Evolutionary conservation across 2,329 filamentous ascomycete species (phyloP).

Genomic region (Trichoderma sp.): DNA sequence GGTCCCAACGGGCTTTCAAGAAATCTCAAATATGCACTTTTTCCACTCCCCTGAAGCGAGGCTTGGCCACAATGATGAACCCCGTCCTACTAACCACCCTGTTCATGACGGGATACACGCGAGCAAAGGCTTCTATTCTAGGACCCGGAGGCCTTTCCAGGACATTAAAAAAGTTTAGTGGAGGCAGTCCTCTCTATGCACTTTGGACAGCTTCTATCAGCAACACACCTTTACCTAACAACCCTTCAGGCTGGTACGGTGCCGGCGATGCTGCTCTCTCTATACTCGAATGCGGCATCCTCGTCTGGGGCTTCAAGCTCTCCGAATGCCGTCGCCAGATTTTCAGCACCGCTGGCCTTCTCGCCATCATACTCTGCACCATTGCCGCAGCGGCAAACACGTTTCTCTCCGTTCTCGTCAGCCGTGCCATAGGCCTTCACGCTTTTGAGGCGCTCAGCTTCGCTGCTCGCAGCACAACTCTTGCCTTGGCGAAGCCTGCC

Average conservation of each 20-base stretch:
- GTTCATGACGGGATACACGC: slow-evolving; percentile 43
- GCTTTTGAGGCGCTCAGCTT: slow-evolving; percentile 43
- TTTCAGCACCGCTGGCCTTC: slow-evolving; percentile 42
- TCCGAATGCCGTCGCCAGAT: slow-evolving; percentile 50
- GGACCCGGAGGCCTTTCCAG: slow-evolving; percentile 31
- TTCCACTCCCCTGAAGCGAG: slow-evolving; percentile 27
- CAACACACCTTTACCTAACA: slow-evolving; percentile 14
- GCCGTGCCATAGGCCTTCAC: slow-evolving; percentile 37
- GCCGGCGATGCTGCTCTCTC: slow-evolving; percentile 50
- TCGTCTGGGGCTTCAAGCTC: slow-evolving; percentile 54
- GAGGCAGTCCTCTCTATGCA: slow-evolving; percentile 36
- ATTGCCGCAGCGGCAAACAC: slow-evolving; percentile 43
- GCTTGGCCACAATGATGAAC: slow-evolving; percentile 44
- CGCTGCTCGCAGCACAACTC: slow-evolving; percentile 49
- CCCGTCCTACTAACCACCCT: slow-evolving; percentile 49
- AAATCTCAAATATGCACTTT: not conserved
- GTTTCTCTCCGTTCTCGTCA: slow-evolving; percentile 40
- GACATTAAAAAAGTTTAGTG: slow-evolving; percentile 33
- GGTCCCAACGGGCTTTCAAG: slow-evolving; percentile 40
- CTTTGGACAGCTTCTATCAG: slow-evolving; percentile 34
- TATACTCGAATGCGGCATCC: slow-evolving; percentile 50
- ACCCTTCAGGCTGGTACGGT: slow-evolving; percentile 37
- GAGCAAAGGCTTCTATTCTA: slow-evolving; percentile 38
- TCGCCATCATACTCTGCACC: slow-evolving; percentile 39
- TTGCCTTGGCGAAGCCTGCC: slow-evolving; percentile 50